These are phyloP conservation scores for Fistulinella prunicolor DNA, from an alignment of 768 basidiomycete species.

Conservation along the genomic window DNA sequence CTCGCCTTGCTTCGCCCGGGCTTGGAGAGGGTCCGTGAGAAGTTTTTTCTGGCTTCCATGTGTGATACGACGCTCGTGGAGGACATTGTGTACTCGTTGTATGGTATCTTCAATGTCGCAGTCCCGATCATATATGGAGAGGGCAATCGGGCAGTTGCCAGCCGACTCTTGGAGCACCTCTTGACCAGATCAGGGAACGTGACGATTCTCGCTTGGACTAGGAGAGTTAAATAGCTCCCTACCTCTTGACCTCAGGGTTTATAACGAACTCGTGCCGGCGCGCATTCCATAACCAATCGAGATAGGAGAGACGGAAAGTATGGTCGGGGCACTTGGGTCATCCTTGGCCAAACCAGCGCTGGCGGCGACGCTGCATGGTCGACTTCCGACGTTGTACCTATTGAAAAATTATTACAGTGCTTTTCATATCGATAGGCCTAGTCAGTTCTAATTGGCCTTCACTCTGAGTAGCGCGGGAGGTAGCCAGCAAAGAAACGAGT, in stretches of 20 bases:
- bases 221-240: neutral
- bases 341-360: too few relatives aligned
- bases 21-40: neutral
- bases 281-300: neutral
- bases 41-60: neutral
- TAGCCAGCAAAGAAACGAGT: too few relatives aligned
- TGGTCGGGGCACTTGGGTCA: too few relatives aligned
- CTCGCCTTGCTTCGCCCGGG: too few relatives aligned
- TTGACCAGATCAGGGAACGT: neutral
- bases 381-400: too few relatives aligned
- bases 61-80: neutral
- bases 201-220: too few relatives aligned
- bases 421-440: too few relatives aligned
- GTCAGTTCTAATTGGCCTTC: too few relatives aligned
- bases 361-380: too few relatives aligned
- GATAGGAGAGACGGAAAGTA: too few relatives aligned
- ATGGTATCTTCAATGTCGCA: neutral
- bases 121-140: neutral
- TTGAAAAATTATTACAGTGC: too few relatives aligned
- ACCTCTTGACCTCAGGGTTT: neutral
- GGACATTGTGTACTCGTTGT: neutral
- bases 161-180: neutral
- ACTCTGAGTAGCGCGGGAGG: too few relatives aligned
- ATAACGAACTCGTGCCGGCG: neutral
- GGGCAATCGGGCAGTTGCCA: neutral